Evolutionary conservation across 441 rosid species (phyloP), one percentile per base, ranked within the genome.

Genomic region (Cnidoscolus chayamansa): DNA sequence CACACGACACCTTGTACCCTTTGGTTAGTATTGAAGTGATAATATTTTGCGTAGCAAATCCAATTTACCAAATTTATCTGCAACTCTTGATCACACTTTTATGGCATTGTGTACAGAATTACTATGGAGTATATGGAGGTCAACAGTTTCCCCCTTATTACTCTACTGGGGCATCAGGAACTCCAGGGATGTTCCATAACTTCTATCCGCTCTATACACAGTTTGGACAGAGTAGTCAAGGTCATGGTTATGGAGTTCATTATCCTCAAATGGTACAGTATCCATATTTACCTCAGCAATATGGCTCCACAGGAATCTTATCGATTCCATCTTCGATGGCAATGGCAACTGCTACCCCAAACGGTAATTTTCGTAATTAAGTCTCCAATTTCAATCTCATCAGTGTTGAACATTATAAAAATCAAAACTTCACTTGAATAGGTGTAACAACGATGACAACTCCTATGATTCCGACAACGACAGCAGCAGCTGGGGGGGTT

Each of bases 121-220:
- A 87, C 72, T 89, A 87, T 83, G 87, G 81, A 73, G 80, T 85
- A 48, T 88, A 88, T 75, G 95, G 95, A 78, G 88, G 89, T 15
- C 97, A 91, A 25, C 93, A 89, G 15, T 74, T 75, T 61, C 75
- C 90, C 20, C 90, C 97, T 16, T 89, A 86, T 69, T 84, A 84
- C 57, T 15, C 84, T 0, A 19, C 86, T 25, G 89, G 87, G 31
- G 75, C 86, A 70, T 70, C 96, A n/a, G 85, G 80, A 35, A 65
- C 86, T 35, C 76, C 86, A 0, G 88, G 89, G 72, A 82, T 89
- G 78, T 80, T 81, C 72, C 93, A 84, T 51, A 86, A 85, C 69
- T 76, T 74, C 68, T 89, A 89, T 71, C 95, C 97, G 48, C 78
- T 71, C 72, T 88, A 88, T 70, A 63, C 87, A 49, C 94, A 88